Base-by-base conservation (phyloP, 2,329 filamentous ascomycete genomes). In the Emergomyces orientalis region DNA sequence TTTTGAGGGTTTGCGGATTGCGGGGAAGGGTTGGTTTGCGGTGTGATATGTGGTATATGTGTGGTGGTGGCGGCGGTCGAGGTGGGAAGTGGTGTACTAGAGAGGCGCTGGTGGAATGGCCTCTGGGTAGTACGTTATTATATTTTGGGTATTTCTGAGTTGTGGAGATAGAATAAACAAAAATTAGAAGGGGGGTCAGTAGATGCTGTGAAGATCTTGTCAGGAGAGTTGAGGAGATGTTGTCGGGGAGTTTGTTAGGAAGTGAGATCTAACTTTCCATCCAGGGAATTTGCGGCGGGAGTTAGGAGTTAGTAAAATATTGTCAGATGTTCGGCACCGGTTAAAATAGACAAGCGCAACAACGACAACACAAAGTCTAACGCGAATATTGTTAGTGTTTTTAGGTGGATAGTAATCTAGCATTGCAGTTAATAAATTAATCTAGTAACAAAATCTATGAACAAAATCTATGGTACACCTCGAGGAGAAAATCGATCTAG, bases 51-150 rank as follows among this genome's bases (percentile, higher is more conserved):
- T 19, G 37, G 55, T 22, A n/a, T n/a, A n/a, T n/a, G n/a, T n/a
- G 47, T n/a, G 19, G 71, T 34, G 62, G 63, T n/a, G n/a, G 22
- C 9, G 39, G 59, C 14, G 64, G 55, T 25, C 64, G 47, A 19
- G 69, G 49, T 43, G n/a, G n/a, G n/a, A n/a, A n/a, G n/a, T n/a
- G n/a, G n/a, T 14, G 17, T 47, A 1, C 43, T 7, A n/a, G 14
- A 43, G n/a, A 47, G 43, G 3, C 19, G 43, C 17, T 25, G 45
- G 45, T 13, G 22, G 22, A 17, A 27, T 6, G 9, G 49, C 27
- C 49, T 52, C 19, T 27, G 25, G 11, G 13, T n/a, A 22, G 8
- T 3, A 22, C 8, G n/a, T 11, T 47, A 47, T n/a, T n/a, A n/a
- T n/a, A n/a, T 25, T 25, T 25, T 14, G 45, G 2, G 45, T 27